Evolutionary conservation across 2,329 filamentous ascomycete species (phyloP).

Genomic region (Penicillium concentricum): DNA sequence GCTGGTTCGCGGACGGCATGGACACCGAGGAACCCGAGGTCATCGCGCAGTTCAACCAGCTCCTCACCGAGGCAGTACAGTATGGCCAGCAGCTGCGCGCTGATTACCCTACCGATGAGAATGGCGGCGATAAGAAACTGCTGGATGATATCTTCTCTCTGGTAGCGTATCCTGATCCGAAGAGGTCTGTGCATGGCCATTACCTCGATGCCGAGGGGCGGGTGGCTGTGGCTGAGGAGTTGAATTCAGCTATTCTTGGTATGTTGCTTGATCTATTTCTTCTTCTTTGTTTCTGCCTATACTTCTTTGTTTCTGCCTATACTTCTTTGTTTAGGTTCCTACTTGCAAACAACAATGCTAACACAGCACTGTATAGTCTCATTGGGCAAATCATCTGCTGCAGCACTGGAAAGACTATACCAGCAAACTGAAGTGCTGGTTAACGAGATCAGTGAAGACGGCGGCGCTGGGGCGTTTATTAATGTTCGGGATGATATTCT

Average conservation of each 20-base stretch:
- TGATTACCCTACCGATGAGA: slow-evolving; percentile 72
- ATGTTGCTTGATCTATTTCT: slow-evolving; percentile 35
- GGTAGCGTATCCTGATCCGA: slow-evolving; percentile 80
- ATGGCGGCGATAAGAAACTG: slow-evolving; percentile 68
- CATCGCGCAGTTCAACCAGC: slow-evolving; percentile 43
- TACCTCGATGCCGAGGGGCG: slow-evolving; percentile 74
- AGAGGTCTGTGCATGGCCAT: slow-evolving; percentile 72
- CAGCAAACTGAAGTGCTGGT: slow-evolving; percentile 84
- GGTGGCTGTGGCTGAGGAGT: slow-evolving; percentile 79
- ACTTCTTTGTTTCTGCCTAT: too few species aligned
- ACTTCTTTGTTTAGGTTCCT: neutral
- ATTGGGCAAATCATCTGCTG: slow-evolving; percentile 82
- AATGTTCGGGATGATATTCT: slow-evolving; percentile 60
- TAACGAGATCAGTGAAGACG: slow-evolving; percentile 76
- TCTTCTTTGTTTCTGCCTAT: neutral
- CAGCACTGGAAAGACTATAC: slow-evolving; percentile 79
- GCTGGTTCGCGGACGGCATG: slow-evolving; percentile 46
- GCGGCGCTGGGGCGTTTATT: slow-evolving; percentile 79
- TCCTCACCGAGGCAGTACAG: slow-evolving; percentile 68
- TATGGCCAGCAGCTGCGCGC: slow-evolving; percentile 78
- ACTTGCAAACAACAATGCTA: neutral
- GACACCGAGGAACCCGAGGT: slow-evolving; percentile 53
- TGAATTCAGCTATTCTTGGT: slow-evolving; percentile 92
- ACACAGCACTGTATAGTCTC: slow-evolving; percentile 59
- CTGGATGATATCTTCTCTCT: slow-evolving; percentile 84